Evolutionary conservation across 2,329 filamentous ascomycete genomes (phyloP).

Genomic region (Aspergillus fructus): DNA sequence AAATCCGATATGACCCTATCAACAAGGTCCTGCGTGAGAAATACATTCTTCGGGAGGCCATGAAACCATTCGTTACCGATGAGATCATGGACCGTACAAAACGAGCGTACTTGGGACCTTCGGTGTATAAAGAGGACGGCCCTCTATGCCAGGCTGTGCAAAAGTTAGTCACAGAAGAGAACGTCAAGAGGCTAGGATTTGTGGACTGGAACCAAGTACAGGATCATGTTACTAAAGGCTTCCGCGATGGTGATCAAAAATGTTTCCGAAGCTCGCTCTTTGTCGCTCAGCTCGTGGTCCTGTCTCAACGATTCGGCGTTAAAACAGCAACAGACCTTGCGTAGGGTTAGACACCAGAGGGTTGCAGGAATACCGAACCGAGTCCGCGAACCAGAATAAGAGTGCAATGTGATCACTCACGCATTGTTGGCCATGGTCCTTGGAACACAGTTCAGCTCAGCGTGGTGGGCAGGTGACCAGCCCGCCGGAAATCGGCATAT

Average conservation of each 20-base stretch:
- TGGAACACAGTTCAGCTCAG: background rate
- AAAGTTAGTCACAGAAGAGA: slow-evolving; percentile 35
- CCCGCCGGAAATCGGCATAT: background rate
- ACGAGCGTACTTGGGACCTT: slow-evolving; percentile 51
- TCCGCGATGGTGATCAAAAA: slow-evolving; percentile 34
- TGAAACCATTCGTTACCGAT: slow-evolving; percentile 51
- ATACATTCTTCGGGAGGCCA: slow-evolving; percentile 53
- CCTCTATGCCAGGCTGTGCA: slow-evolving; percentile 39
- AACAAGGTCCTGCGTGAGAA: slow-evolving; percentile 44
- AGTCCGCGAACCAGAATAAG: background rate
- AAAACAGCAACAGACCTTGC: slow-evolving; percentile 26
- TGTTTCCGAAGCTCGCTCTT: slow-evolving; percentile 41
- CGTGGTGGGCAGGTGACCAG: background rate
- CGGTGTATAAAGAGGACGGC: slow-evolving; percentile 42
- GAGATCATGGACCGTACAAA: slow-evolving; percentile 54
- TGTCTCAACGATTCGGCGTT: slow-evolving; percentile 46
- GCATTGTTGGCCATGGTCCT: background rate
- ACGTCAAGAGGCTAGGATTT: slow-evolving; percentile 43
- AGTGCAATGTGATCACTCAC: background rate
- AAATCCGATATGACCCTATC: slow-evolving; percentile 20
- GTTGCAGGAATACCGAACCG: background rate
- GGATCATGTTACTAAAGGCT: slow-evolving; percentile 39
- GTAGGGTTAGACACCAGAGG: background rate
- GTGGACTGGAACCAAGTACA: slow-evolving; percentile 39
- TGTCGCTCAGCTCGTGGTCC: slow-evolving; percentile 46